Percentiles rank a stretch among this genome's conserved stretches.
These are phyloP conservation scores for Cyberlindnera veronae DNA, from an alignment of 805 yeast species.

Conservation along the genomic window DNA sequence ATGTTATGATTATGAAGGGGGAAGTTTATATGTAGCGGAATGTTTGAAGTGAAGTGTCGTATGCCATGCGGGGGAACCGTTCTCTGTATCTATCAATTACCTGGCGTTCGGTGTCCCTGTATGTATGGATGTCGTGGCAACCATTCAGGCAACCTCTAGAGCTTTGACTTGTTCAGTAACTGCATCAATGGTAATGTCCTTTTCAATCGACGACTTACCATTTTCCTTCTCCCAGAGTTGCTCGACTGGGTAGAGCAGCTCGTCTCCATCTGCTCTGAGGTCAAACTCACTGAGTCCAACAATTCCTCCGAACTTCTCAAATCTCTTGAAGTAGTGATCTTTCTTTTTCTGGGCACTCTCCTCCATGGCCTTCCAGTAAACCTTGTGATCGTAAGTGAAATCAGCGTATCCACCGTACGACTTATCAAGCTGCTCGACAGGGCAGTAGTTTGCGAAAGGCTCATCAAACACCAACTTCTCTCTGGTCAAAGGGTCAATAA, in stretches of 20 bases:
- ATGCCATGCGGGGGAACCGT: no score
- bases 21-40: no score
- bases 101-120: neutral
- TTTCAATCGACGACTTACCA: slow-evolving; percentile 4
- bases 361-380: slow-evolving; percentile 73
- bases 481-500: slow-evolving; percentile 92
- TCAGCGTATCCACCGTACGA: slow-evolving; percentile 84
- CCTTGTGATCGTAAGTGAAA: slow-evolving; percentile 75
- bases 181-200: slow-evolving; percentile 2
- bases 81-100: no score
- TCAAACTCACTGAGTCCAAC: slow-evolving; percentile 84
- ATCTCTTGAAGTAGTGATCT: slow-evolving; percentile 62
- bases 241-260: slow-evolving; percentile 19
- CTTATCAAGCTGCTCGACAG: slow-evolving; percentile 73
- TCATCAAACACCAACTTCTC: slow-evolving; percentile 91
- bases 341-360: slow-evolving; percentile 58
- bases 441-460: slow-evolving; percentile 82
- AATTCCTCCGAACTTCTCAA: slow-evolving; percentile 60
- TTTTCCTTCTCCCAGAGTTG: slow-evolving; percentile 6
- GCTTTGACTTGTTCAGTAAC: slow-evolving; percentile 13
- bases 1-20: no score
- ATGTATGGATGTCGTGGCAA: neutral
- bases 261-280: slow-evolving; percentile 46
- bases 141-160: slow-evolving; percentile 9
- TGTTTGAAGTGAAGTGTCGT: no score